A percentile compares a stretch with the other conserved stretches of the same genome.
These are phyloP conservation scores for Wickerhamomyces mucosus DNA, from an alignment of 805 yeast species.

Conservation along the genomic window DNA sequence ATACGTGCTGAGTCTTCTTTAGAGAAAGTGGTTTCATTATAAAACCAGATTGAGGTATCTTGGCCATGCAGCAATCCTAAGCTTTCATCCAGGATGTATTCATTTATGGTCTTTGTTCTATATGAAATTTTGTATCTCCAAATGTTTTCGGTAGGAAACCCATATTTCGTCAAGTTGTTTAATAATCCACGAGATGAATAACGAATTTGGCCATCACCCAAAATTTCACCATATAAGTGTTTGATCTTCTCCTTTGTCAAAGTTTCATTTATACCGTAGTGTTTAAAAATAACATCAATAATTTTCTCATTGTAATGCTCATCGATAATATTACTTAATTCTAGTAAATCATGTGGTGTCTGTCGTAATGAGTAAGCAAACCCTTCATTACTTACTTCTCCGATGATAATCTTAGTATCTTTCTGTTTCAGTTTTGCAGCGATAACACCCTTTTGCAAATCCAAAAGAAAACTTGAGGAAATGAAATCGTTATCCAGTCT, in stretches of 20 bases:
- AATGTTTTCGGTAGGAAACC: slow-evolving; percentile 21
- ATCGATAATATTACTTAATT: slow-evolving; percentile 22
- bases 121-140: slow-evolving; percentile 24
- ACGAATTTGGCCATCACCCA: slow-evolving; percentile 31
- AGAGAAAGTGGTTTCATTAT: slow-evolving; percentile 16
- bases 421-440: slow-evolving; percentile 16
- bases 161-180: slow-evolving; percentile 15
- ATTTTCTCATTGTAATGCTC: slow-evolving; percentile 27
- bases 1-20: slow-evolving; percentile 19
- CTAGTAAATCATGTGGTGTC: slow-evolving; percentile 22
- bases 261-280: slow-evolving; percentile 15
- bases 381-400: slow-evolving; percentile 28
- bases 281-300: slow-evolving; percentile 17
- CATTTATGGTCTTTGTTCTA: slow-evolving; percentile 20
- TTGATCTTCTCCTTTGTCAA: slow-evolving; percentile 14
- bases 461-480: slow-evolving; percentile 21
- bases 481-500: slow-evolving; percentile 31
- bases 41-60: slow-evolving; percentile 29
- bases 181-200: slow-evolving; percentile 28
- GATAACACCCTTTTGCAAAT: slow-evolving; percentile 22
- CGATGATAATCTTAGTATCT: slow-evolving; percentile 19
- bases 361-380: slow-evolving; percentile 22
- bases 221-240: slow-evolving; percentile 24
- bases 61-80: slow-evolving; percentile 28
- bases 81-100: slow-evolving; percentile 13